Base-by-base conservation (phyloP, 2,329 filamentous ascomycete genomes). In the Knufia fluminis region DNA sequence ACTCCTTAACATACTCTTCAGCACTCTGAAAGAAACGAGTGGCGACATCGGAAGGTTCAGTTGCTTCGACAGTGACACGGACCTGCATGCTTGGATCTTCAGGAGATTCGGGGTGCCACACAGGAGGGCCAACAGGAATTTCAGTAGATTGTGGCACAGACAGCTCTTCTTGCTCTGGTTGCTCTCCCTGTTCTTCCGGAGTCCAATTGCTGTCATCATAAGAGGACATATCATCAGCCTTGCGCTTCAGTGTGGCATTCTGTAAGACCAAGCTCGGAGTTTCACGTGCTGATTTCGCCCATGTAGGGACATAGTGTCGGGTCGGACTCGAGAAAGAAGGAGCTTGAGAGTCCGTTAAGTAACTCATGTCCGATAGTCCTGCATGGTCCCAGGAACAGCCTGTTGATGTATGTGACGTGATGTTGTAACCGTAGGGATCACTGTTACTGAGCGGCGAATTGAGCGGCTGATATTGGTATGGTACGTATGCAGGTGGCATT, bases 171-270 rank as follows among this genome's bases (percentile, higher is more conserved):
- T 14, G 6, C 4, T 36, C 33, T 36, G 4, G 19, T 6, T 17
- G 9, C 16, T 33, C 26, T 10, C 16, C 24, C n/a, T 24, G 16
- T n/a, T 20, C 42, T 2, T 8, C 24, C 19, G 14, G 7, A 33
- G 23, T 14, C 28, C 14, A 23, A 17, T 24, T 16, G 10, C 23
- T 10, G 9, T 35, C 31, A 23, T 33, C 16, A 36, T n/a, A 24
- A 10, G 40, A 49, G 8, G 51, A 54, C 14, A 57, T 55, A 20
- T 54, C 42, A 22, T 58, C 53, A 33, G 52, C 54, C 36, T 57
- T 58, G 32, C 56, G 56, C 48, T 58, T 58, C 32, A 49, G 22
- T 19, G 44, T 23, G 19, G 33, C 9, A 36, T 36, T 14, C 6
- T 20, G n/a, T 35, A 12, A 12, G n/a, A 4, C 19, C 12, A 10